Conservation (phyloP, 2,329 filamentous ascomycete genomes). For the Blastomyces parvus region DNA sequence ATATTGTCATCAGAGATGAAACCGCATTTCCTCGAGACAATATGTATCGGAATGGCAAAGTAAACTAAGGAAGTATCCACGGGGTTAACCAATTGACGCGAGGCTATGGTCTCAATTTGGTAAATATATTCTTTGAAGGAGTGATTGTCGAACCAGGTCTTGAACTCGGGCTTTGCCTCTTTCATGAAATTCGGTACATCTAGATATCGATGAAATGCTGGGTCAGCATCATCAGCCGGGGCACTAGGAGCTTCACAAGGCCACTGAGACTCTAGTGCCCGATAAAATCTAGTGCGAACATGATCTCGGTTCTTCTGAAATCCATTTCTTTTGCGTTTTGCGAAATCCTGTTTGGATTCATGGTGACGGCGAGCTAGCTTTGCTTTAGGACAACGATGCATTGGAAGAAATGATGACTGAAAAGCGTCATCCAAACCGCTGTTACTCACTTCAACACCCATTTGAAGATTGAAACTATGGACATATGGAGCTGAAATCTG, state of each 20-base stretch:
- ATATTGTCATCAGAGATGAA: background rate
- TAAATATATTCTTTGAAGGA: background rate
- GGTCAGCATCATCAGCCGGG: background rate
- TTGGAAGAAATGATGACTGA: background rate
- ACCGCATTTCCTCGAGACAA: background rate
- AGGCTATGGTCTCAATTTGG: background rate
- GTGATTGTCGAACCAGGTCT: constrained; percentile 22
- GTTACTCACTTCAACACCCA: background rate
- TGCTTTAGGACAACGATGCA: background rate
- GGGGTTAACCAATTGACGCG: background rate
- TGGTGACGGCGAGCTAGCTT: background rate
- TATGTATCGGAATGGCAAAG: background rate
- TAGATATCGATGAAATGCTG: background rate
- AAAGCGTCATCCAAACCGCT: background rate
- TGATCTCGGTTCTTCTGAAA: constrained; percentile 9
- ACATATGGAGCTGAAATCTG: background rate
- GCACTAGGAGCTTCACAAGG: constrained; percentile 11
- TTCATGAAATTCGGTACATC: constrained; percentile 11
- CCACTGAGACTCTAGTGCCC: constrained; percentile 15
- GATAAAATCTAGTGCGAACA: constrained; percentile 11
- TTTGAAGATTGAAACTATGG: background rate
- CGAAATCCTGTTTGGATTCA: constrained; percentile 9
- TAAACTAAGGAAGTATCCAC: background rate
- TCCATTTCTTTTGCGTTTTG: constrained; percentile 6
- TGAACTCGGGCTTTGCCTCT: constrained; percentile 11